Evolutionary conservation across 2,329 filamentous ascomycete species (phyloP), one percentile per base, ranked within the genome.

Genomic region (Aspergillus nomiae): DNA sequence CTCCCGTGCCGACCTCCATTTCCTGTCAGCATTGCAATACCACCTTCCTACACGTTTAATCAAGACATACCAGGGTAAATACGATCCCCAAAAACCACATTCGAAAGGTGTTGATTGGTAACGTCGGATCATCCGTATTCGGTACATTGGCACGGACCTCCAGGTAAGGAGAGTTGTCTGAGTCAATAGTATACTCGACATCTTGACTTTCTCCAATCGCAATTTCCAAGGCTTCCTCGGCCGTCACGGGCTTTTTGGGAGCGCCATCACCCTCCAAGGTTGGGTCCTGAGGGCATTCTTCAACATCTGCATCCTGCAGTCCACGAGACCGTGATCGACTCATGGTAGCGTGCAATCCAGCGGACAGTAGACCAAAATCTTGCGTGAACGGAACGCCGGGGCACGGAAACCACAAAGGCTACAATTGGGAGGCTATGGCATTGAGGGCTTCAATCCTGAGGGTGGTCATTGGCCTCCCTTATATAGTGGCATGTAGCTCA

Each of bases 21-120:
- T 53, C 34, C 4, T 7, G 46, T 50, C 24, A 50, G 46, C 26
- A 26, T 45, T 16, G 34, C 28, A 36, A 43, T 6, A 51, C 59
- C 50, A 63, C 24, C 24, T 19, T 45, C 11, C 14, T 28, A 16
- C n/a, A 5, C 30, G 19, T n/a, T 60, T 24, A 5, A 54, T 24
- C 16, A 34, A 43, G 43, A 45, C 58, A 41, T 54, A 82, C 59
- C 12, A 82, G 76, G 6, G 80, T 80, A 57, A 82, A 82, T 32
- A 82, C 55, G 51, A 82, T 74, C 0, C 81, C 81, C 0, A 83
- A 67, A 19, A 80, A 67, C 81, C 81, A 83, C 58, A 77, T 80
- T 48, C 73, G 69, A n/a, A 75, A 67, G 7, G 70, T 75, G 51
- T 73, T 73, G 21, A 72, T 64, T 4, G 73, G 71, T 30, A 73